Base-by-base conservation (phyloP, 768 basidiomycete species). In the Flagelloscypha sp. region DNA sequence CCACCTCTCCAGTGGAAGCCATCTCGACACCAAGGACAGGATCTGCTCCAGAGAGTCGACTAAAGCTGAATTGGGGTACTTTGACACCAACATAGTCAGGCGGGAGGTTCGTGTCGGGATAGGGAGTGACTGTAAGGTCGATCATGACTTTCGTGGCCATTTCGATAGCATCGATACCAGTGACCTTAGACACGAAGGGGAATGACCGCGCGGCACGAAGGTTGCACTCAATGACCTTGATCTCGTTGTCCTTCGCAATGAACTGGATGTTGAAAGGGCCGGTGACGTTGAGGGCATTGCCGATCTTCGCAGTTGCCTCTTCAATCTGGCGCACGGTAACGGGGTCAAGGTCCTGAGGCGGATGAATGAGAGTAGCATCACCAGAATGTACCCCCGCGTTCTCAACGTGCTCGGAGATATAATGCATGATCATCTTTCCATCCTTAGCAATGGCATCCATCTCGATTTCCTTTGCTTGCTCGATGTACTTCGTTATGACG, bases 211-310 rank as follows among this genome's bases (percentile, higher is more conserved):
- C 94, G 0, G 95, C 95, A 37, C 94, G 88, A 22, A 99, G 67
- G 62, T 99, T 99, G 63, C 94, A 98, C 59, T 99, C 94, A 57
- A 99, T 99, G 49, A 99, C 94, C 72, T 99, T 99, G 72, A 99
- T 98, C 61, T 97, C 94, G 65, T 97, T 98, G 65, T 99, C 86
- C 75, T 99, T 99, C 33, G 94, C 94, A 49, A 99, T 97, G 64
- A 99, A 97, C 66, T 99, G 94, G 54, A 99, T 99, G 56, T 99
- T 99, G 77, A 84, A 98, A 1, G 94, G 94, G 5, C 94, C 95
- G 5, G 94, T 97, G 30, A 98, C 93, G 54, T 98, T 95, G 39
- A 99, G 76, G 10, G 95, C 94, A 40, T 92, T 86, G 20, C 90
- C 95, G 43, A 99, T 98, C 70, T 98, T 99, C 27, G 79, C 82